phyloP scores from a whole-genome alignment of 2,329 filamentous ascomycete species.

The Chaetomiaceae sp. region DNA sequence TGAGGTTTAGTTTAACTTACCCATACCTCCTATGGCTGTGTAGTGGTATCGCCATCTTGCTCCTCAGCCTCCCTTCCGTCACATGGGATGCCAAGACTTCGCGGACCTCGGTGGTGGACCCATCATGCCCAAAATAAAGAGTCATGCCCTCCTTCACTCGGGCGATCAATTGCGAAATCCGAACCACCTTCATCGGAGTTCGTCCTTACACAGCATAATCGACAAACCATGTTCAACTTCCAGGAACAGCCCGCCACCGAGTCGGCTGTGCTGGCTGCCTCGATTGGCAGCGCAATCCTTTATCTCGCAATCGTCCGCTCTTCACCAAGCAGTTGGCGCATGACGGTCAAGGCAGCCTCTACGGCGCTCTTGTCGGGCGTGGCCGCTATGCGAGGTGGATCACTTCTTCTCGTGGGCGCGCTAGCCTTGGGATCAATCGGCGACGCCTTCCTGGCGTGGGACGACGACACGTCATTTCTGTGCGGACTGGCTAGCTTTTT shows the following conservation, averaged over 20 bases:
- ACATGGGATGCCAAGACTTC: not conserved
- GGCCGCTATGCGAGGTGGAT: slow-evolving; percentile 16
- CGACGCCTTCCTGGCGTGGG: slow-evolving; percentile 37
- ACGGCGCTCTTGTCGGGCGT: slow-evolving; percentile 31
- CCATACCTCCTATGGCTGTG: too few relatives aligned
- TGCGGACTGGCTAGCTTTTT: slow-evolving; percentile 34
- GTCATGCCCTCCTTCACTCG: not conserved
- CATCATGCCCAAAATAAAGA: too few relatives aligned
- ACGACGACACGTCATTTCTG: slow-evolving; percentile 32
- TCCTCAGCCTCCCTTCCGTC: too few relatives aligned
- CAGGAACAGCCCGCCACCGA: not conserved
- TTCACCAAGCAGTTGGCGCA: slow-evolving; percentile 29
- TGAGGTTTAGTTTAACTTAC: too few relatives aligned
- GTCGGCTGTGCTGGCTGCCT: slow-evolving; percentile 19
- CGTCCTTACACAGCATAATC: not conserved
- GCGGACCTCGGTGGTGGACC: not conserved
- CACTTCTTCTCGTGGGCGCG: slow-evolving; percentile 27
- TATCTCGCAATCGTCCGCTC: slow-evolving; percentile 17
- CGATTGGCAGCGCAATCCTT: slow-evolving; percentile 14
- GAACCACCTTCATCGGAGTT: not conserved
- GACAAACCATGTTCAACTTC: not conserved
- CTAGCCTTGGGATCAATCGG: slow-evolving; percentile 33
- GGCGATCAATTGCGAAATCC: not conserved
- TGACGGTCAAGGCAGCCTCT: slow-evolving; percentile 31
- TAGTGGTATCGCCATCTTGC: too few relatives aligned